A percentile compares a stretch with the other conserved stretches of the same genome.
phyloP scores from a whole-genome alignment of 192 early-diverging fungal genomes.

The Backusella sp. region DNA sequence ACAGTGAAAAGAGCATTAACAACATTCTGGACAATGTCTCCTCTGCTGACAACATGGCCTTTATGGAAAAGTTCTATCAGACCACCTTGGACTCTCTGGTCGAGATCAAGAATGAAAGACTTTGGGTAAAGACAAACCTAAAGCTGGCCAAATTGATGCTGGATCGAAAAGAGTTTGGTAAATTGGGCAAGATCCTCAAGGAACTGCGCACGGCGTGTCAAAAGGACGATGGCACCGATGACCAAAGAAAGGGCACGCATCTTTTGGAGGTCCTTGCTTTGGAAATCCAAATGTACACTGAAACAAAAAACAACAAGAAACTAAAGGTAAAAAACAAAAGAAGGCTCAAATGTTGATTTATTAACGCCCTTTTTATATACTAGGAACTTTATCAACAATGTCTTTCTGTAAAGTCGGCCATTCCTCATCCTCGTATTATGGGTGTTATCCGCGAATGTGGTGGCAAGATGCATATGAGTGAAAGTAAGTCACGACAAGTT shows the following conservation, averaged over 20 bases:
- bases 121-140: constrained; percentile 86
- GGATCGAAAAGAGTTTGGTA: constrained; percentile 74
- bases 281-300: constrained; percentile 96
- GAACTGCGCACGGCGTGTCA: constrained; percentile 74
- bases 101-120: constrained; percentile 82
- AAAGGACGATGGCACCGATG: constrained; percentile 78
- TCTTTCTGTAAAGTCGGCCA: constrained; percentile 85
- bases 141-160: constrained; percentile 85
- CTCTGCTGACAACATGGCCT: constrained; percentile 69
- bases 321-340: constrained; percentile 60
- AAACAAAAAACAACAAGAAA: constrained; percentile 81
- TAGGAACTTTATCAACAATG: constrained; percentile 86
- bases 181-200: constrained; percentile 75
- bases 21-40: constrained; percentile 84
- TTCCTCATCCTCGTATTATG: constrained; percentile 96
- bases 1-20: constrained; percentile 90
- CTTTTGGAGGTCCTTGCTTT: constrained; percentile 91
- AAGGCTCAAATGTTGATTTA: no score
- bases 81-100: constrained; percentile 70
- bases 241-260: constrained; percentile 91
- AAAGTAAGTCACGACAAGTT: constrained; percentile 53
- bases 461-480: constrained; percentile 97
- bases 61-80: constrained; percentile 84
- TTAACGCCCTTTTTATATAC: background rate
- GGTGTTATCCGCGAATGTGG: constrained; percentile 96